Conservation (phyloP, 78 protist genomes). For the Andalucia godoyi region DNA sequence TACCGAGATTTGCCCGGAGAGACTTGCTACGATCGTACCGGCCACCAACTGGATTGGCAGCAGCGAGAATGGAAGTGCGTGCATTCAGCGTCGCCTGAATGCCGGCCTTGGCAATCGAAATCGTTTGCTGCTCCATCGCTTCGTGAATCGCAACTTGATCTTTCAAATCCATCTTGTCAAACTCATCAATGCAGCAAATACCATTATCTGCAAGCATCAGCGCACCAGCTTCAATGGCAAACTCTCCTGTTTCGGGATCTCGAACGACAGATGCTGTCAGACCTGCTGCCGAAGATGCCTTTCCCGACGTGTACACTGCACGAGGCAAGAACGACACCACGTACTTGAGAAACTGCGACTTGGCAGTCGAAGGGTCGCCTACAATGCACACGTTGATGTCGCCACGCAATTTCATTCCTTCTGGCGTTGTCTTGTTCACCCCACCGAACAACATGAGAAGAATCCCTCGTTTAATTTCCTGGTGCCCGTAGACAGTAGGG, state of each 20-base stretch:
- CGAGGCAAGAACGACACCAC: constrained; percentile 85
- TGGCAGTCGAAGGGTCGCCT: constrained; percentile 98
- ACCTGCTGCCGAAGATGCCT: constrained; percentile 86
- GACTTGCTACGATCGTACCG: constrained; percentile 54
- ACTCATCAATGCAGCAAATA: constrained; percentile 99
- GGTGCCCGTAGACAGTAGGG: constrained; percentile 82
- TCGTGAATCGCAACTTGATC: constrained; percentile 98
- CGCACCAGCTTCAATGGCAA: constrained; percentile 98
- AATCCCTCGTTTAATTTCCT: constrained; percentile 85
- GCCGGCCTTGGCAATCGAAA: constrained; percentile 99
- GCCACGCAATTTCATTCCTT: constrained; percentile 79
- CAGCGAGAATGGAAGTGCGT: constrained; percentile 89
- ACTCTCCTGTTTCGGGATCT: constrained; percentile 96
- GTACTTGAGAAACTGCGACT: constrained; percentile 92
- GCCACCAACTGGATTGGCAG: constrained; percentile 89
- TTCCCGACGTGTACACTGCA: constrained; percentile 94
- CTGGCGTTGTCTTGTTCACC: constrained; percentile 83
- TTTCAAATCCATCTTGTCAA: constrained; percentile 91
- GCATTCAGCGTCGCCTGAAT: constrained; percentile 95
- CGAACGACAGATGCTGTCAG: constrained; percentile 92
- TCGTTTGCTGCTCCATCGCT: constrained; percentile 99
- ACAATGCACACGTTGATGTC: constrained; percentile 97
- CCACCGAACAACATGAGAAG: constrained; percentile 94
- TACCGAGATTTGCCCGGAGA: constrained; percentile 68
- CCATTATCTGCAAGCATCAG: constrained; percentile 99